Evolutionary conservation across 2,329 filamentous ascomycete species (phyloP).

Genomic region (Apiospora marii): DNA sequence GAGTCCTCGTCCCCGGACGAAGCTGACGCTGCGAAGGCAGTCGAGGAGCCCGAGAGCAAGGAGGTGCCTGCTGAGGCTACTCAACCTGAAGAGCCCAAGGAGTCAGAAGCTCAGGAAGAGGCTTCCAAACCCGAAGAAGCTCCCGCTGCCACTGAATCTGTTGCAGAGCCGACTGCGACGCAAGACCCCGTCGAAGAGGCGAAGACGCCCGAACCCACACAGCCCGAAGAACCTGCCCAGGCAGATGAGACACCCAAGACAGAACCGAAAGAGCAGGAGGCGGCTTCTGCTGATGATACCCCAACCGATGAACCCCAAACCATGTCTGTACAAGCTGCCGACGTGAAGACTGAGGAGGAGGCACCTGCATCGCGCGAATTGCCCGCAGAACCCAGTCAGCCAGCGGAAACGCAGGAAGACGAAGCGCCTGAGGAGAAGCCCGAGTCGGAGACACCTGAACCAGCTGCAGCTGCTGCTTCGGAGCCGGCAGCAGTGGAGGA

Average conservation of each 20-base stretch:
- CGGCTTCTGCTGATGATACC: neutral
- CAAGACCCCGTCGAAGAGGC: neutral
- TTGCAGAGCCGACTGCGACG: neutral
- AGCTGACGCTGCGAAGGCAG: neutral
- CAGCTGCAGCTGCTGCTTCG: neutral
- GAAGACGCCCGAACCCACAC: neutral
- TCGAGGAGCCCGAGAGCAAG: neutral
- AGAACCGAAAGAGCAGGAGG: neutral
- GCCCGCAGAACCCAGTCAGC: neutral
- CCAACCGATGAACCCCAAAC: neutral
- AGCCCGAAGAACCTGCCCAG: neutral
- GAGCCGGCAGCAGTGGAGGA: neutral
- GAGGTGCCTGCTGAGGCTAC: neutral
- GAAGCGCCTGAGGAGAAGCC: neutral
- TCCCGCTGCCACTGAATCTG: neutral
- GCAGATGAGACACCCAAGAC: neutral
- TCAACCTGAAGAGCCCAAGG: neutral
- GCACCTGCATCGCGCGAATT: neutral
- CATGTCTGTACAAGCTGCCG: neutral
- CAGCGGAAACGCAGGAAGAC: neutral
- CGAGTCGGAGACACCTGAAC: neutral
- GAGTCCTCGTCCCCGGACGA: neutral
- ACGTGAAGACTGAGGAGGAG: neutral
- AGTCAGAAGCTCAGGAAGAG: neutral
- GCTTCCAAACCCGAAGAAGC: neutral